Base-by-base conservation (phyloP, 768 basidiomycete genomes). In the Lactarius hengduanensis region DNA sequence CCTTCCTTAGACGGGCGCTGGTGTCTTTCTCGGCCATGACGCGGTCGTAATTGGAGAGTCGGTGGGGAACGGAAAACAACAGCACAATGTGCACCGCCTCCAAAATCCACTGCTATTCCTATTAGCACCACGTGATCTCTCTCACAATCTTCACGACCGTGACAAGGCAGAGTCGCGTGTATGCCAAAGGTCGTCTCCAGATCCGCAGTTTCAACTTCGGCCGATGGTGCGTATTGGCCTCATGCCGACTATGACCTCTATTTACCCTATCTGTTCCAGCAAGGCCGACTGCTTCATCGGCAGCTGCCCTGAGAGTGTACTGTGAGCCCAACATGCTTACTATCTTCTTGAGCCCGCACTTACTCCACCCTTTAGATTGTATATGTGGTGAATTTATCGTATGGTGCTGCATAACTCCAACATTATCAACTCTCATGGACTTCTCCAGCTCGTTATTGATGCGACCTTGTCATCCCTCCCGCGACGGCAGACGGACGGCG, bases 181-280 rank as follows among this genome's bases (percentile, higher is more conserved):
- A 96, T 96, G 94, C 94, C 94, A 61, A 96, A 96, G 77, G 91
- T 97, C 69, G 85, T 95, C 73, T 94, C 93, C 3, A 85, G 92
- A 70, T 94, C 91, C 50, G 89, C 91, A 4, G 86, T 94, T 67
- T 94, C 94, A 10, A 92, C 93, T 3, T 95, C 93, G 4, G 87
- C 92, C 41, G 90, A 92, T 74, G 91, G 92, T 92, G 60, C 68
- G 83, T 5, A 50, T 41, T 60, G 26, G 26, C 15, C 16, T 50
- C 10, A 40, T 40, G n/a, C 41, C 20, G 34, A 43, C 47, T 9
- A 2, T 59, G 10, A 22, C 38, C 11, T 55, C 36, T 61, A 13
- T 55, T 62, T 59, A 61, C 57, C 66, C 55, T 50, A 32, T 60
- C 56, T 32, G 36, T 53, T 64, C 63, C 74, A 93, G 91, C 90